Conservation (phyloP, 2,329 filamentous ascomycete species). For the Colletotrichum zoysiae region DNA sequence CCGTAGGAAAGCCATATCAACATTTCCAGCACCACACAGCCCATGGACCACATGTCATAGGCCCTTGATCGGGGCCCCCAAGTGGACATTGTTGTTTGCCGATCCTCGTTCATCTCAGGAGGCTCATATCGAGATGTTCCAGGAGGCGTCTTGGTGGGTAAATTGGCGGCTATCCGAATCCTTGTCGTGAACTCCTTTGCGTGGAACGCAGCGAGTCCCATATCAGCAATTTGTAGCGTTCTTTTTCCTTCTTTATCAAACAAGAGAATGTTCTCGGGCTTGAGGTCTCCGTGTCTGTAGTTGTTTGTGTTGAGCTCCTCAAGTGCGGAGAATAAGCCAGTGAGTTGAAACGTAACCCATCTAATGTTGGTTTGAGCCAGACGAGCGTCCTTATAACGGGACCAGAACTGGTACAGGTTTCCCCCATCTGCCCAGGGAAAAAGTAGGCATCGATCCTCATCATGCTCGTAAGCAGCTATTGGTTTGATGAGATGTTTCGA, state of each 20-base stretch:
- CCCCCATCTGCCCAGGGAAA: constrained; percentile 23
- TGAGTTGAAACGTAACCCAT: neutral
- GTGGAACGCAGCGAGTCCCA: constrained; percentile 15
- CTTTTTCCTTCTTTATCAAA: neutral
- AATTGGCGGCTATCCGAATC: neutral
- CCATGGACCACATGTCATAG: constrained; percentile 50
- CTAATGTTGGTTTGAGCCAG: fast-evolving
- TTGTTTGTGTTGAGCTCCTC: neutral
- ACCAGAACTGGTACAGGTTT: constrained; percentile 19
- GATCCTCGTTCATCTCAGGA: neutral
- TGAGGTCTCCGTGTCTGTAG: constrained; percentile 25
- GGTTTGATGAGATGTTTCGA: constrained; percentile 17
- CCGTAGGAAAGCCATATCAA: constrained; percentile 48
- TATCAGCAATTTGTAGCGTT: constrained; percentile 1
- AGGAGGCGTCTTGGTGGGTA: neutral
- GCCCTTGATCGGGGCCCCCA: constrained; percentile 41
- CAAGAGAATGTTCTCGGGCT: constrained; percentile 32
- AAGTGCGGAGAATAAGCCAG: neutral
- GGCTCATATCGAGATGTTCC: constrained; percentile 19
- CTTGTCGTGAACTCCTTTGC: neutral
- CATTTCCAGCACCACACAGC: constrained; percentile 48
- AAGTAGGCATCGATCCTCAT: neutral
- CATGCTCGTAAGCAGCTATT: constrained; percentile 4
- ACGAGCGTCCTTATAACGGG: too few species aligned
- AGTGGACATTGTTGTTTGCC: neutral